These are phyloP conservation scores for Cyclotella choctawhatcheeana DNA, from an alignment of 108 stramenopile species.

Conservation along the genomic window DNA sequence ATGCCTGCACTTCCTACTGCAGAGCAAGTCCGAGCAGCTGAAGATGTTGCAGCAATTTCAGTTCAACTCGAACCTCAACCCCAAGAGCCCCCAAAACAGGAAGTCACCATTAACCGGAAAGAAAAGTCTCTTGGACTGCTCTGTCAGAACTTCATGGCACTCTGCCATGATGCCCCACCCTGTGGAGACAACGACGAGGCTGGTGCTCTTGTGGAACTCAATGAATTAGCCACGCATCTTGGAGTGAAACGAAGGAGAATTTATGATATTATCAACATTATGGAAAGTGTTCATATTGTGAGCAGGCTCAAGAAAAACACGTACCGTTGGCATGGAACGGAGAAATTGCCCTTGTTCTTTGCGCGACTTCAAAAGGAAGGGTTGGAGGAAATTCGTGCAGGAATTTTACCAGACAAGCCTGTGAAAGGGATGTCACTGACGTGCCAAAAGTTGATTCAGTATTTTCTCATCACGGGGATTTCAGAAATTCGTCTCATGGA, in stretches of 20 bases:
- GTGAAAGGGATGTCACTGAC: conserved; percentile 83
- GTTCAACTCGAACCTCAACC: neutral
- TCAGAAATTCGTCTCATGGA: conserved; percentile 62
- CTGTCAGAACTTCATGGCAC: conserved; percentile 73
- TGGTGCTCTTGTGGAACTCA: conserved; percentile 52
- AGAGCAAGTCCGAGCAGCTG: neutral
- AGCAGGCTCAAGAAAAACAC: conserved; percentile 88
- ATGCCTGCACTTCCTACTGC: conserved; percentile 11
- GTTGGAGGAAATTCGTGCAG: conserved; percentile 33
- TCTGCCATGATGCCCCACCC: conserved; percentile 36
- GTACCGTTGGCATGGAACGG: conserved; percentile 85
- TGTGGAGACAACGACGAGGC: conserved; percentile 31
- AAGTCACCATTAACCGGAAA: conserved; percentile 51
- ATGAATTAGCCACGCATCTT: conserved; percentile 75
- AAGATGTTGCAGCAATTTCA: neutral
- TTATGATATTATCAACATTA: conserved; percentile 95
- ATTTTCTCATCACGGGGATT: conserved; percentile 80
- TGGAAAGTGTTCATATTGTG: conserved; percentile 85
- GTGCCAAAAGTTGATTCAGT: conserved; percentile 84
- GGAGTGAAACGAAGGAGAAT: conserved; percentile 92
- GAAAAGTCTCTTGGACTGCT: conserved; percentile 82
- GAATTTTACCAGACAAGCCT: conserved; percentile 19
- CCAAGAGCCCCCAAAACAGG: too few relatives aligned
- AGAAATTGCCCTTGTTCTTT: conserved; percentile 63
- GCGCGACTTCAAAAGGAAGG: conserved; percentile 70